A percentile compares a stretch with the other conserved stretches of the same genome.
Evolutionary conservation across 257 asterid genomes (phyloP).

Genomic region (Scutellaria galericulata): DNA sequence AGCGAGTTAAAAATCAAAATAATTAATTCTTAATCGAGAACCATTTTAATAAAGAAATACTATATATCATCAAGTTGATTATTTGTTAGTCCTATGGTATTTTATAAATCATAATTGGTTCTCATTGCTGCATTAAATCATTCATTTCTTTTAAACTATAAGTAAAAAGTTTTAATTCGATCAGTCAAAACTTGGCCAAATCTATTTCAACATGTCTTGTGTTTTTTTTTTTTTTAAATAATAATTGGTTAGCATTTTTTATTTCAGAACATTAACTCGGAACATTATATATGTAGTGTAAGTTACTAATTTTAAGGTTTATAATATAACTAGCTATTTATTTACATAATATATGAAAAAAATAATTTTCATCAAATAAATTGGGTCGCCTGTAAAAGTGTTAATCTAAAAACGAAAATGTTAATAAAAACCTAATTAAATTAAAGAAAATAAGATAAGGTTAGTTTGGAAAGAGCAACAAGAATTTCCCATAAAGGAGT

Average conservation of each 20-base stretch:
- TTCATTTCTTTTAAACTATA: not conserved
- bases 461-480: conserved; percentile 11
- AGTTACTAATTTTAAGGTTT: too few relatives aligned
- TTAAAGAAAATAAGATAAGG: not conserved
- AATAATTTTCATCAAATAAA: too few relatives aligned
- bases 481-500: conserved; percentile 10
- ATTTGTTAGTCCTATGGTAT: not conserved
- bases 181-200: too few relatives aligned
- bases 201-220: too few relatives aligned
- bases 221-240: too few relatives aligned
- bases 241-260: too few relatives aligned
- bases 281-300: too few relatives aligned
- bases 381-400: too few relatives aligned
- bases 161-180: too few relatives aligned
- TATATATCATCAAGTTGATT: not conserved
- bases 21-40: conserved; percentile 8
- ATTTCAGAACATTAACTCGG: too few relatives aligned
- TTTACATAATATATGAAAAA: too few relatives aligned
- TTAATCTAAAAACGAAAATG: not conserved
- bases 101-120: not conserved
- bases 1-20: not conserved
- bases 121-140: not conserved
- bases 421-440: not conserved
- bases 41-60: not conserved
- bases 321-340: too few relatives aligned